Conservation (phyloP, 345 rosid species). For the Toxicodendron radicans region DNA sequence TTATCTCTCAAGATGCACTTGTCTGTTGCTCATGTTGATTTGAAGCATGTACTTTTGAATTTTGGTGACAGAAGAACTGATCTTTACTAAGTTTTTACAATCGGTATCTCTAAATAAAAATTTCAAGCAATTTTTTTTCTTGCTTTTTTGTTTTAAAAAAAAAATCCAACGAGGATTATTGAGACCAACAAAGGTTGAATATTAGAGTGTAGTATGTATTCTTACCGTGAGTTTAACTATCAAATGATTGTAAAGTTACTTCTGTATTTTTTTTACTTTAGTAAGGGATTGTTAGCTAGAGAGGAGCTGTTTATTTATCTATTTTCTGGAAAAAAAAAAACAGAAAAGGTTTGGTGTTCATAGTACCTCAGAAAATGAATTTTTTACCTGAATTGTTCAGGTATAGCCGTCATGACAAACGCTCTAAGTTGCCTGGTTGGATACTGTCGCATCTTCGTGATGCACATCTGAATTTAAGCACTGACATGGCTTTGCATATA, state of each 20-base stretch:
- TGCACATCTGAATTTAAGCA: constrained; percentile 90
- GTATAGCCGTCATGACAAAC: constrained; percentile 97
- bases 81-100: neutral
- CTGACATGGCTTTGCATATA: constrained; percentile 92
- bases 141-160: too few relatives aligned
- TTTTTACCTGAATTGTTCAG: constrained; percentile 37
- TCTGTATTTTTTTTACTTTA: neutral
- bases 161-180: neutral
- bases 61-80: neutral
- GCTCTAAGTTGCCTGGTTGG: constrained; percentile 96
- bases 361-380: neutral
- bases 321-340: neutral
- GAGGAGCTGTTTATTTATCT: neutral
- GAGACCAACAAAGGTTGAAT: neutral
- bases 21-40: neutral
- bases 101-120: neutral
- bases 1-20: neutral
- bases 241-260: neutral
- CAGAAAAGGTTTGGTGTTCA: neutral
- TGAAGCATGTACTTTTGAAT: neutral
- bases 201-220: neutral
- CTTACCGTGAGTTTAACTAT: neutral
- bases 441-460: constrained; percentile 86
- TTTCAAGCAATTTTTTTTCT: neutral
- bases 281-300: neutral